Evolutionary conservation across 2,329 filamentous ascomycete genomes (phyloP).

Genomic region (Botryotinia convoluta): DNA sequence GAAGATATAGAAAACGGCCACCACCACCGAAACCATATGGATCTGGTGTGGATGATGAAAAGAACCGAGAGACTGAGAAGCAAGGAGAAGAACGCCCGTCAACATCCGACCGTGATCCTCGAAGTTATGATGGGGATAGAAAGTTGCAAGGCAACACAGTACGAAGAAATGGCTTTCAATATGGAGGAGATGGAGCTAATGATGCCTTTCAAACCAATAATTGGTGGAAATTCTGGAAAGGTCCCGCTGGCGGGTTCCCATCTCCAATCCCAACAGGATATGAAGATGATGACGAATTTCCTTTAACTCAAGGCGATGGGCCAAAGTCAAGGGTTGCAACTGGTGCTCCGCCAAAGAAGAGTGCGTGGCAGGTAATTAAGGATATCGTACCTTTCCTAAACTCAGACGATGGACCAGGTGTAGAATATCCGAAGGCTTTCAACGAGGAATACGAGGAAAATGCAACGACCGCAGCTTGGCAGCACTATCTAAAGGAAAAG

Average conservation of each 20-base stretch:
- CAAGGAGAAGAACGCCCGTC: constrained; percentile 18
- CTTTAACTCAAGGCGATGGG: constrained; percentile 42
- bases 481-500: constrained; percentile 74
- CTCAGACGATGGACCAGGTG: constrained; percentile 31
- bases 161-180: constrained; percentile 23
- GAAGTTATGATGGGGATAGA: constrained; percentile 1
- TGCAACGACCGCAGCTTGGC: constrained; percentile 70
- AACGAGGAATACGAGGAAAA: constrained; percentile 61
- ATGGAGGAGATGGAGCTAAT: constrained; percentile 28
- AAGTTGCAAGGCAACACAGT: constrained; percentile 32
- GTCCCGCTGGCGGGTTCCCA: constrained; percentile 57
- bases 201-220: constrained; percentile 22
- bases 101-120: constrained; percentile 3
- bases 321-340: constrained; percentile 7
- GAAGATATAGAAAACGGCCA: constrained; percentile 29
- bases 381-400: constrained; percentile 47
- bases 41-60: constrained; percentile 27
- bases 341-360: constrained; percentile 43
- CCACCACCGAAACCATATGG: constrained; percentile 24
- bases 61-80: constrained; percentile 17
- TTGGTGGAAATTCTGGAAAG: constrained; percentile 68
- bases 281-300: constrained; percentile 43
- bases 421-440: constrained; percentile 59
- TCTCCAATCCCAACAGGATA: constrained; percentile 59
- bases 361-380: constrained; percentile 52